Evolutionary conservation across 2,329 filamentous ascomycete genomes (phyloP).

Genomic region (Colletotrichum magnum): DNA sequence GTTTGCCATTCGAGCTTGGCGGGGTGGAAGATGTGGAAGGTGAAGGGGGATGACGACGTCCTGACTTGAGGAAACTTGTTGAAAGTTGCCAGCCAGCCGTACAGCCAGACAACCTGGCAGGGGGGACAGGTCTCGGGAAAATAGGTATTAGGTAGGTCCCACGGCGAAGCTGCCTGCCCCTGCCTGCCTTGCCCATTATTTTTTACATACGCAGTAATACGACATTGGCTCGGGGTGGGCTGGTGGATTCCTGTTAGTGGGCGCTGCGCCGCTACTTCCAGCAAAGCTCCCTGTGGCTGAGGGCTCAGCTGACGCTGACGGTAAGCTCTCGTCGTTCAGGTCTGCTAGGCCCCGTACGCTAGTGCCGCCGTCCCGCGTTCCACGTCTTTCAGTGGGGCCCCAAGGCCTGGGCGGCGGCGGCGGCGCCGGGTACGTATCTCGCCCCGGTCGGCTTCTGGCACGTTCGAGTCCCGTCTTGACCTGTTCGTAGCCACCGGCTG

Average conservation of each 20-base stretch:
- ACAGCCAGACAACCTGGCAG: constrained; percentile 11
- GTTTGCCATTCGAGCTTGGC: constrained; percentile 33
- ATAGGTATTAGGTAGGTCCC: too few species aligned
- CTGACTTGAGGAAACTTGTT: constrained; percentile 27
- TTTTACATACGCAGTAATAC: constrained; percentile 33
- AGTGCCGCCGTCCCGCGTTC: constrained; percentile 26
- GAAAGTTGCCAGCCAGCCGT: constrained; percentile 15
- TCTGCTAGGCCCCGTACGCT: neutral
- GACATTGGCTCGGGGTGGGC: constrained; percentile 36
- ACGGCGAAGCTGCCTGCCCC: too few species aligned
- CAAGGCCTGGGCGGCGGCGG: neutral
- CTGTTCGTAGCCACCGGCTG: constrained; percentile 24
- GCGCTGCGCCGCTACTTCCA: constrained; percentile 40
- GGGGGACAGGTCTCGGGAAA: too few species aligned
- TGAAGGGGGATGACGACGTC: constrained; percentile 37
- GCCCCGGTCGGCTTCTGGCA: neutral
- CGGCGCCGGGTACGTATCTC: constrained; percentile 17
- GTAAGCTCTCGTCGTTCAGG: too few species aligned
- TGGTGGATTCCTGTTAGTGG: constrained; percentile 38
- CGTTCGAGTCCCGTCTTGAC: neutral
- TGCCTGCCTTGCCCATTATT: constrained; percentile 21
- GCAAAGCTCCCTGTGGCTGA: constrained; percentile 42
- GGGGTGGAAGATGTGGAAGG: neutral
- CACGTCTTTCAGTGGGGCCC: constrained; percentile 22
- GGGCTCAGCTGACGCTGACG: constrained; percentile 27